Base-by-base conservation (phyloP, 2,329 filamentous ascomycete genomes). In the Mollisiaceae sp. region DNA sequence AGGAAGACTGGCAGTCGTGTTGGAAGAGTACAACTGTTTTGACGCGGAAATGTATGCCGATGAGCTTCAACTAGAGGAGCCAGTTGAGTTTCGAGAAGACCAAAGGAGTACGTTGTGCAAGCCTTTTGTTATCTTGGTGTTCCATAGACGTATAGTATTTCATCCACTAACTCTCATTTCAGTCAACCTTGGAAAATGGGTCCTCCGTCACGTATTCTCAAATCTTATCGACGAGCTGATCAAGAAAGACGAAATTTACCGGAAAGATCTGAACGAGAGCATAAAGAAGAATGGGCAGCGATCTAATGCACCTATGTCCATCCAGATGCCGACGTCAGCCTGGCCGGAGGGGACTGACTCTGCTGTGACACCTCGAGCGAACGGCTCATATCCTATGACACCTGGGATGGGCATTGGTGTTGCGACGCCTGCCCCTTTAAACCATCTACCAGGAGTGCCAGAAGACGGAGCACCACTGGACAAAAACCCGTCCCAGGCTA, bases 131-230 rank as follows among this genome's bases (percentile, higher is more conserved):
- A 12, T 20, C 24, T 54, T 35, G 15, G 8, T 39, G 18, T 56
- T n/a, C n/a, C 22, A 15, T 24, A 27, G n/a, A 22, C 11, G 43
- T 38, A 36, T 66, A 56, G 69, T 75, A 62, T 72, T 63, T 62
- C n/a, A 36, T 24, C 22, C 62, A 43, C 73, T 75, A 64, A 75
- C 67, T 35, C n/a, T 27, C 39, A 45, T n/a, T 18, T 32, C 69
- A 95, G 92, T 98, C 77, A 98, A 97, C 74, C 87, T 98, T 55
- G 95, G 95, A 9, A 97, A 97, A 82, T 99, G 95, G 95, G 88
- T 98, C 55, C 81, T 99, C 66, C 88, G 95, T 39, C 97, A 97
- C 77, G 84, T 99, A 0, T 99, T 99, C 79, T 89, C 90, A 11
- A 91, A 91, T 63, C 82, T 98, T 50, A 91, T 99, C 62, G 91